Evolutionary conservation across 345 rosid species (phyloP).

Genomic region (Anacardium occidentale): DNA sequence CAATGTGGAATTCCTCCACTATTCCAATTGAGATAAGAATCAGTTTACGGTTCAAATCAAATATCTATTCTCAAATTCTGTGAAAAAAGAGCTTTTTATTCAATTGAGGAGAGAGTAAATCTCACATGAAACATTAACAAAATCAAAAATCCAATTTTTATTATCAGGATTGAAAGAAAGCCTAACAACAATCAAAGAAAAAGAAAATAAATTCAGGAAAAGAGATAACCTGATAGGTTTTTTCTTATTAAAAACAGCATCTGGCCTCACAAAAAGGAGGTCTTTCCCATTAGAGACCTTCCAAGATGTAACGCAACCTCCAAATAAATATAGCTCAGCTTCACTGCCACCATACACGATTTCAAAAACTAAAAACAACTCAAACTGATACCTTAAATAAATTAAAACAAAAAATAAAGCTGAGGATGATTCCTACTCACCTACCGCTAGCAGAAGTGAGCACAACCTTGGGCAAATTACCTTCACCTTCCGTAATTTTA

Average conservation of each 20-base stretch:
- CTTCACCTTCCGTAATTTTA: conserved; percentile 72
- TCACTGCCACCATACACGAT: conserved; percentile 43
- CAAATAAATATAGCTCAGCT: conserved; percentile 86
- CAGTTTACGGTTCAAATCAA: not conserved
- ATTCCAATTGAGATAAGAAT: conserved; percentile 25
- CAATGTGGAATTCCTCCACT: conserved; percentile 99
- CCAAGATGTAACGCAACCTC: conserved; percentile 94
- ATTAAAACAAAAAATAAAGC: not conserved
- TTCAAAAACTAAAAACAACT: not conserved
- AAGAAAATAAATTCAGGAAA: not conserved
- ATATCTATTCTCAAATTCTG: not conserved
- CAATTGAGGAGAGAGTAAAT: not conserved
- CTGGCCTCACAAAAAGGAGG: conserved; percentile 89
- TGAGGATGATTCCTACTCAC: conserved; percentile 23
- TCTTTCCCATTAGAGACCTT: conserved; percentile 69
- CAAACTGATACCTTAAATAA: not conserved
- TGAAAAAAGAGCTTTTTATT: not conserved
- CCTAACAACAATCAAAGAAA: not conserved
- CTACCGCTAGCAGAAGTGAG: conserved; percentile 73
- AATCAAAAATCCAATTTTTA: not conserved
- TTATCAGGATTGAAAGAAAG: no score
- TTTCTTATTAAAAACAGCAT: conserved; percentile 89
- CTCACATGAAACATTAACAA: not conserved
- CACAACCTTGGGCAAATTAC: conserved; percentile 78
- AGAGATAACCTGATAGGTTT: conserved; percentile 71